Conservation (phyloP, 371 early-diverging fungal species). For the Paraphysoderma sedebokerense region DNA sequence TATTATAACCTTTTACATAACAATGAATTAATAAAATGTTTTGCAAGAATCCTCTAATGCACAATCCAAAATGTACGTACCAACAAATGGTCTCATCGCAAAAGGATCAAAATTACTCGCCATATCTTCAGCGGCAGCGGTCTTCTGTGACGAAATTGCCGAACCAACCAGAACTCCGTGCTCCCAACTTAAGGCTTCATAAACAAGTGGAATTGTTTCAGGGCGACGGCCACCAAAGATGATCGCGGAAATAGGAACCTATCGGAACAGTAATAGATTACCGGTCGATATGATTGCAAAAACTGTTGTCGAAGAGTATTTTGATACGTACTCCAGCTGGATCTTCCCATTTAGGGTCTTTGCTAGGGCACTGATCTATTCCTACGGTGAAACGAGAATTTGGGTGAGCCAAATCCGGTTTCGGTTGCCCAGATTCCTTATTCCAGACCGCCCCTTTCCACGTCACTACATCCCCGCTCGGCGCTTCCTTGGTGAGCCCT, state of each 20-base stretch:
- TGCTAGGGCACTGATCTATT: constrained; percentile 16
- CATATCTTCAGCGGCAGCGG: constrained; percentile 22
- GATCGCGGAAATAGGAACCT: constrained; percentile 24
- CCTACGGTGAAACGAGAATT: constrained; percentile 21
- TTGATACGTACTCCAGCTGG: constrained; percentile 25
- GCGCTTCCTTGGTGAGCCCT: constrained; percentile 19
- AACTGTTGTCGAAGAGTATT: too few relatives aligned
- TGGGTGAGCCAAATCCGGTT: constrained; percentile 20
- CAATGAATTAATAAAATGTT: too few relatives aligned
- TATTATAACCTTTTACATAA: too few relatives aligned
- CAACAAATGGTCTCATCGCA: constrained; percentile 24
- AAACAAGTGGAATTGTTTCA: constrained; percentile 18
- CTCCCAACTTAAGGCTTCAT: constrained; percentile 20
- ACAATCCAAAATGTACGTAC: too few relatives aligned
- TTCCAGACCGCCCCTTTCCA: constrained; percentile 20
- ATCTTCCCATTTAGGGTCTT: constrained; percentile 20
- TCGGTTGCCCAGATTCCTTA: constrained; percentile 1
- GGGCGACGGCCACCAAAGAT: constrained; percentile 24
- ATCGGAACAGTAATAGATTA: too few relatives aligned
- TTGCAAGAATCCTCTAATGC: too few relatives aligned
- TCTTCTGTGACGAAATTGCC: constrained; percentile 19
- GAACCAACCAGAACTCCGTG: constrained; percentile 24
- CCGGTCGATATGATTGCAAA: too few relatives aligned
- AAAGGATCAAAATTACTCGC: constrained; percentile 21
- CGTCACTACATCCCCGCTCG: constrained; percentile 14